phyloP scores from a whole-genome alignment of 805 yeast species.

The Barnettozyma siamensis region DNA sequence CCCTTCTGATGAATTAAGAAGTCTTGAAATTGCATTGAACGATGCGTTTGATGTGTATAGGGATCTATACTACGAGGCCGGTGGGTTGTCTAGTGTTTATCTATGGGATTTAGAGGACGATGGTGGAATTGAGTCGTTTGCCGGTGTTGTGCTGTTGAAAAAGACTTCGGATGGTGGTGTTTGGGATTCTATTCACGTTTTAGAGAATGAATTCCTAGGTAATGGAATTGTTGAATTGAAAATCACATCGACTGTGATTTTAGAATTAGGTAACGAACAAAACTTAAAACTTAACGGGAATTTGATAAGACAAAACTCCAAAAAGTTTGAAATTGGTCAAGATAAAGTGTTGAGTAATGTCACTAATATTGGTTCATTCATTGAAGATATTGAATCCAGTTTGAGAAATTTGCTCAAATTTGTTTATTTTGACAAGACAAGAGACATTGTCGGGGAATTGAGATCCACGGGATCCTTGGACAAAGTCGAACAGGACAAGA shows the following conservation, averaged over 20 bases:
- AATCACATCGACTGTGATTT: constrained; percentile 81
- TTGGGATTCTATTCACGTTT: constrained; percentile 95
- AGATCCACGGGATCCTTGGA: constrained; percentile 32
- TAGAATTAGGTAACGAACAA: constrained; percentile 46
- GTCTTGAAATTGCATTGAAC: constrained; percentile 75
- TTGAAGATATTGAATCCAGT: constrained; percentile 86
- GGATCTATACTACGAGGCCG: constrained; percentile 84
- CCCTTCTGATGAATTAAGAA: constrained; percentile 63
- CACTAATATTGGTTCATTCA: constrained; percentile 74
- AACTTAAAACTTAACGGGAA: constrained; percentile 65
- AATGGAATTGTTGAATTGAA: constrained; percentile 45
- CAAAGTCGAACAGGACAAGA: constrained; percentile 3
- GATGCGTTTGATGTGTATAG: constrained; percentile 89
- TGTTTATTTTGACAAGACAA: constrained; percentile 91
- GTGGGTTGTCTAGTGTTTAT: constrained; percentile 85
- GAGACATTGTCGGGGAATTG: constrained; percentile 74
- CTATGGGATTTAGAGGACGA: constrained; percentile 78
- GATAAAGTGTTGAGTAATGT: constrained; percentile 54
- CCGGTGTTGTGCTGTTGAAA: constrained; percentile 86
- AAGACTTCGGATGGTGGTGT: constrained; percentile 45
- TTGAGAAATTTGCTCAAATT: constrained; percentile 85
- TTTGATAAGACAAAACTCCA: constrained; percentile 77
- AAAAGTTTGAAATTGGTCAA: constrained; percentile 37
- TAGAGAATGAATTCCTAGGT: constrained; percentile 51
- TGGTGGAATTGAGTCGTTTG: constrained; percentile 51